These are phyloP conservation scores for Mucor lusitanicus DNA, from an alignment of 371 early-diverging fungal species.

Conservation along the genomic window DNA sequence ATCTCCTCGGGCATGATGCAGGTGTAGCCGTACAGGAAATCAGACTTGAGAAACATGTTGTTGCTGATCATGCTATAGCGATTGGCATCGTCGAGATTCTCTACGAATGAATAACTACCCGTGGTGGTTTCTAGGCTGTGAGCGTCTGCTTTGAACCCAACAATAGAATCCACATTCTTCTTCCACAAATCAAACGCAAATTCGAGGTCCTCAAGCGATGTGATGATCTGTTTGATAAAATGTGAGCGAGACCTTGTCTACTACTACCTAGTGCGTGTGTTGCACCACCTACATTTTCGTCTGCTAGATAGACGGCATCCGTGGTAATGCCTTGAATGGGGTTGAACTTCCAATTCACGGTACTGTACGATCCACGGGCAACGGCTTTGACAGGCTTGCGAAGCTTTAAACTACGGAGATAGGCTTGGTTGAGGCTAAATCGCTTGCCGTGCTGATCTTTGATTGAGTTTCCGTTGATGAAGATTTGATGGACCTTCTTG, in stretches of 20 bases:
- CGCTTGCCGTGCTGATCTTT: conserved; percentile 1
- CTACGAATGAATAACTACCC: not conserved
- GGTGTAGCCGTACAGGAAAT: conserved; percentile 32
- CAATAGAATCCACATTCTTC: conserved; percentile 14
- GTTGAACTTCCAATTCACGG: conserved; percentile 32
- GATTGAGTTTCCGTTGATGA: conserved; percentile 2
- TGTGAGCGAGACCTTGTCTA: not conserved
- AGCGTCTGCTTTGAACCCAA: conserved; percentile 15
- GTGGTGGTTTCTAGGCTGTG: conserved; percentile 1
- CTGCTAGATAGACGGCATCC: conserved; percentile 22
- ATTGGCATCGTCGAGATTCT: not conserved
- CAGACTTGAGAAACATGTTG: conserved; percentile 29
- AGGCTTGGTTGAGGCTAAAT: not conserved
- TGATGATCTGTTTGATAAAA: conserved; percentile 7
- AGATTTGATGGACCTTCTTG: conserved; percentile 15
- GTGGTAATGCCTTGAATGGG: conserved; percentile 30
- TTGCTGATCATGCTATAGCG: conserved; percentile 30
- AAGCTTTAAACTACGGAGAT: conserved; percentile 6
- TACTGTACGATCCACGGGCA: not conserved
- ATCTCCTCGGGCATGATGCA: conserved; percentile 35
- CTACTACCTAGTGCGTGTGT: no score
- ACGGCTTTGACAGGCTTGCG: conserved; percentile 11
- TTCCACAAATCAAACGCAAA: conserved; percentile 20
- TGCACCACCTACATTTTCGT: conserved; percentile 34
- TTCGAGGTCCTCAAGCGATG: conserved; percentile 15